phyloP scores from a whole-genome alignment of 106 monocot species.

The Allium fistulosum region DNA sequence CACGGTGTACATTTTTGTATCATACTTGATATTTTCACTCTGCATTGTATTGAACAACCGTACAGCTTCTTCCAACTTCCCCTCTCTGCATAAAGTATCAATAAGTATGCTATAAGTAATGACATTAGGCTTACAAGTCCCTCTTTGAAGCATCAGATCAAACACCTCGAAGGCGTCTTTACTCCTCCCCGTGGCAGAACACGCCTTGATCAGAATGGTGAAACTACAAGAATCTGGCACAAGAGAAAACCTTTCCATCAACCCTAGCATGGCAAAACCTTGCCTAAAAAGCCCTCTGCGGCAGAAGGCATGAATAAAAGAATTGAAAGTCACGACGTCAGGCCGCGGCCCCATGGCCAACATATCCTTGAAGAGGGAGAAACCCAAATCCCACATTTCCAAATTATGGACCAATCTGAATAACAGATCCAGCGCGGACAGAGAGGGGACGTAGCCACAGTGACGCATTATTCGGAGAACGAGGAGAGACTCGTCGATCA shows the following conservation, averaged over 20 bases:
- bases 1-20: conserved; percentile 65
- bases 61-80: conserved; percentile 64
- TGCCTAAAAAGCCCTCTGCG: conserved; percentile 23
- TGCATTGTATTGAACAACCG: conserved; percentile 44
- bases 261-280: conserved; percentile 34
- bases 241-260: conserved; percentile 45
- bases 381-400: conserved; percentile 25
- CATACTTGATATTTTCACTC: conserved; percentile 25
- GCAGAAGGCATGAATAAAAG: conserved; percentile 71
- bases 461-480: conserved; percentile 23
- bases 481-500: conserved; percentile 34
- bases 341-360: conserved; percentile 51
- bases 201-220: conserved; percentile 75
- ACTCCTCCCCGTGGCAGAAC: conserved; percentile 29
- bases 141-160: conserved; percentile 25
- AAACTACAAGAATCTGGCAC: conserved; percentile 53
- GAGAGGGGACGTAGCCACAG: conserved; percentile 17
- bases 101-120: conserved; percentile 68
- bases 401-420: conserved; percentile 37
- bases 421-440: conserved; percentile 36
- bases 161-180: conserved; percentile 39
- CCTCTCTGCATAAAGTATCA: conserved; percentile 45
- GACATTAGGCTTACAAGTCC: conserved; percentile 2
- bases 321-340: conserved; percentile 37
- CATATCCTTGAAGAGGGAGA: conserved; percentile 48